Percentiles rank a stretch among this genome's conserved stretches.
Conservation (phyloP, 208 protist species). For the Leishmania arabica region DNA sequence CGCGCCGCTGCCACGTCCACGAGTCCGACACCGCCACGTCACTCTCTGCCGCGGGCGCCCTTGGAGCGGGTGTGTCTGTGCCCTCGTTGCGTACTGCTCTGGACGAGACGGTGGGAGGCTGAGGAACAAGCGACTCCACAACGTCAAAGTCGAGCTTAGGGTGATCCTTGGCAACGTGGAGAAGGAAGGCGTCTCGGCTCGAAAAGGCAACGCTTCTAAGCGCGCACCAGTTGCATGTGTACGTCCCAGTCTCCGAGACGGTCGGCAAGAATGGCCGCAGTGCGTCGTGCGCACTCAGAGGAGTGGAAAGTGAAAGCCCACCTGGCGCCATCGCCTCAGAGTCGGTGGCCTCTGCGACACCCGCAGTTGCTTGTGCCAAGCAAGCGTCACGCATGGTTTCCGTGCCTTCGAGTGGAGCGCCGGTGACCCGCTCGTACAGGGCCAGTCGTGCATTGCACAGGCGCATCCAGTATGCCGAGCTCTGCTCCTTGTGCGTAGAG, state of each 20-base stretch:
- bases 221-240: slow-evolving; percentile 88
- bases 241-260: slow-evolving; percentile 49
- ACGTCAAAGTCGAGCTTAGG: slow-evolving; percentile 68
- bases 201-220: slow-evolving; percentile 34
- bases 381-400: neutral
- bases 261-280: slow-evolving; percentile 48
- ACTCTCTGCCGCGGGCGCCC: neutral
- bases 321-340: neutral
- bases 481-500: slow-evolving; percentile 50
- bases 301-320: neutral
- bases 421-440: slow-evolving; percentile 65
- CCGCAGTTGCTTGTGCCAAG: neutral
- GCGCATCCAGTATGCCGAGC: slow-evolving; percentile 43
- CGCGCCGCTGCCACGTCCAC: neutral
- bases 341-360: neutral
- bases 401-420: slow-evolving; percentile 46
- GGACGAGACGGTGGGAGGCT: slow-evolving; percentile 8
- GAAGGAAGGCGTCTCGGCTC: slow-evolving; percentile 81
- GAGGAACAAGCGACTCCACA: slow-evolving; percentile 61
- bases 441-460: slow-evolving; percentile 65
- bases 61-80: neutral
- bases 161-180: slow-evolving; percentile 78
- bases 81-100: neutral
- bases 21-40: neutral
- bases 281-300: neutral